Evolutionary conservation across 345 rosid species (phyloP).

Genomic region (Theobroma cacao): DNA sequence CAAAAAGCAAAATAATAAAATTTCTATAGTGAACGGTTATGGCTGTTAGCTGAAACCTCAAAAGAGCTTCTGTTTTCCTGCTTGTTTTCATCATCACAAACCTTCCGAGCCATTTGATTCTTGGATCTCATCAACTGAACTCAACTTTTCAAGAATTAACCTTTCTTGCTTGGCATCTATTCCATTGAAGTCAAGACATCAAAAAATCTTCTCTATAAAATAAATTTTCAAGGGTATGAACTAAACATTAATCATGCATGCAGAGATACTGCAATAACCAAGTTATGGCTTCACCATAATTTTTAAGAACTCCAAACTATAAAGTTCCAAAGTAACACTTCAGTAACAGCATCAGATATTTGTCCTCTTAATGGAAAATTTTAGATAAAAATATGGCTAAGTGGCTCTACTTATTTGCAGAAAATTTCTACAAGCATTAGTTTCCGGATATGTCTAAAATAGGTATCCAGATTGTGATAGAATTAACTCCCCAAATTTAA

Average conservation of each 20-base stretch:
- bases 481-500: neutral
- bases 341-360: neutral
- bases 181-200: constrained; percentile 38
- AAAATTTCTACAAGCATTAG: neutral
- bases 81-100: constrained; percentile 10
- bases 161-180: constrained; percentile 76
- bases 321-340: neutral
- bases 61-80: constrained; percentile 4
- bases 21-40: neutral
- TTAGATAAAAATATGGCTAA: neutral
- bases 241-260: neutral
- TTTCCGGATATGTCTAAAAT: neutral
- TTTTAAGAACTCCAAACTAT: neutral
- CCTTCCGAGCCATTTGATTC: constrained; percentile 13
- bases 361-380: neutral
- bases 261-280: neutral
- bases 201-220: neutral
- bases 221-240: neutral
- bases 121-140: constrained; percentile 40
- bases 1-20: neutral
- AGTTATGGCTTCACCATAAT: neutral
- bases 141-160: constrained; percentile 65
- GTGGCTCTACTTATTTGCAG: neutral
- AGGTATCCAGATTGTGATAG: neutral
- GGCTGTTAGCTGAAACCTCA: neutral